Conservation (phyloP, 2,329 filamentous ascomycete genomes). For the Pseudogymnoascus verrucosus region DNA sequence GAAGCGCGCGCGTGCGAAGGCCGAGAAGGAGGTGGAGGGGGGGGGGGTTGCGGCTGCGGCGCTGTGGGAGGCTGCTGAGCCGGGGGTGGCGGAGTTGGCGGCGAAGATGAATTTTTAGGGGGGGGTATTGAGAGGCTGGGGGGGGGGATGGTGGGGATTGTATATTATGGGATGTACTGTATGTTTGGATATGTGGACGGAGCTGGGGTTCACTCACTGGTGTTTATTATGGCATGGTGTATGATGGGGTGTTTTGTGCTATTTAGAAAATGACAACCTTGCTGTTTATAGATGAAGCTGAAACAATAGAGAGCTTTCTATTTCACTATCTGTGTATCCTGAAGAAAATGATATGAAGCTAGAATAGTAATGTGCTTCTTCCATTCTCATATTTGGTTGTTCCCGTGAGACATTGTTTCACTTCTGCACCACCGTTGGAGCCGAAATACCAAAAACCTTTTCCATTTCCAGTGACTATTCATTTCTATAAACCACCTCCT, state of each 20-base stretch:
- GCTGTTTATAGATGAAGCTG: not conserved
- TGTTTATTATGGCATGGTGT: not conserved
- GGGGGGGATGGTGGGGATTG: not conserved
- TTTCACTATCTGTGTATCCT: not conserved
- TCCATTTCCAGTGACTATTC: not conserved
- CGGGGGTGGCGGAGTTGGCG: slow-evolving; percentile 20
- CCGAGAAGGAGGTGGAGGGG: slow-evolving; percentile 13
- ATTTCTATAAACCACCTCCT: not conserved
- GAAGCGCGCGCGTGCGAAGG: not conserved
- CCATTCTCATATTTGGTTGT: not conserved
- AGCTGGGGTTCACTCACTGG: not conserved
- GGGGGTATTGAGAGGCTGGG: not conserved
- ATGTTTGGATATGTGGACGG: not conserved
- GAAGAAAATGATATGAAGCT: not conserved
- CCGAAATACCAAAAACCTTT: not conserved
- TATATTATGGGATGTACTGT: not conserved
- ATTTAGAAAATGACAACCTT: not conserved
- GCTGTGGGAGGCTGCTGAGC: slow-evolving; percentile 21
- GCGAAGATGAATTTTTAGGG: slow-evolving; percentile 5
- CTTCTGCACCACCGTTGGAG: not conserved
- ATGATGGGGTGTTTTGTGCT: not conserved
- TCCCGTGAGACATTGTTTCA: not conserved
- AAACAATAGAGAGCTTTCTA: not conserved
- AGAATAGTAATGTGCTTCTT: not conserved
- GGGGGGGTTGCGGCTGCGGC: slow-evolving; percentile 11